phyloP scores from a whole-genome alignment of 371 early-diverging fungal species.

The Mucor saturninus region DNA sequence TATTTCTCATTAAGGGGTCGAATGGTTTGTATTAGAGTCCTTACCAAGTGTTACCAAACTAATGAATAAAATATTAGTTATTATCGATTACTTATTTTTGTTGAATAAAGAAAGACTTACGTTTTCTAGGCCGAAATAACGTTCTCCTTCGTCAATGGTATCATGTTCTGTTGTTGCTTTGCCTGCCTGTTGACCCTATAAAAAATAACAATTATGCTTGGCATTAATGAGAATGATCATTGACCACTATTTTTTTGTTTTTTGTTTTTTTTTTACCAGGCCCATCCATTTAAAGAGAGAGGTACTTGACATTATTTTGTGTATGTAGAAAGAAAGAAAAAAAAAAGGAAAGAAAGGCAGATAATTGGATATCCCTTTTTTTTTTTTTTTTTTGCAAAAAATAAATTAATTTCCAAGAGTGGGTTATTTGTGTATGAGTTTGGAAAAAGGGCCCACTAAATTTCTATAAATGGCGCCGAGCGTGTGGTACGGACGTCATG shows the following conservation, averaged over 20 bases:
- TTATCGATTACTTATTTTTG: too few species aligned
- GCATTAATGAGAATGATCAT: background rate
- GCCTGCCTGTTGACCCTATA: conserved; percentile 47
- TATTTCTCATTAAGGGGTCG: background rate
- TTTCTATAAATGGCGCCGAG: too few species aligned
- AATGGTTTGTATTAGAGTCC: background rate
- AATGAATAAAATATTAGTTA: conserved; percentile 1
- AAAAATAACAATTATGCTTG: background rate
- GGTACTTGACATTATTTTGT: conserved; percentile 53
- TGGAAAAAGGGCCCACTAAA: too few species aligned
- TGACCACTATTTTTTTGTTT: too few species aligned
- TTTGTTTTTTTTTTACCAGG: conserved; percentile 42
- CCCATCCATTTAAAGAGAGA: conserved; percentile 90
- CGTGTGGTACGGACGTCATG: too few species aligned
- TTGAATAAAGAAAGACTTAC: conserved; percentile 54
- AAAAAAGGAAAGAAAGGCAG: conserved; percentile 1
- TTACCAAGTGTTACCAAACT: conserved; percentile 95
- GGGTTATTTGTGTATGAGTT: too few species aligned
- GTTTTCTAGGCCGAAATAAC: conserved; percentile 91
- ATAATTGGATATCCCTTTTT: background rate
- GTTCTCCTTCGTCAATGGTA: conserved; percentile 61
- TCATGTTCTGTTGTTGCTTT: conserved; percentile 44
- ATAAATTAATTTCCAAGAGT: too few species aligned
- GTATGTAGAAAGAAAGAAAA: conserved; percentile 8
- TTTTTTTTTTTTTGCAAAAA: too few species aligned